Evolutionary conservation across 345 rosid species (phyloP), one percentile per base, ranked within the genome.

Genomic region (Hirschfeldia incana): DNA sequence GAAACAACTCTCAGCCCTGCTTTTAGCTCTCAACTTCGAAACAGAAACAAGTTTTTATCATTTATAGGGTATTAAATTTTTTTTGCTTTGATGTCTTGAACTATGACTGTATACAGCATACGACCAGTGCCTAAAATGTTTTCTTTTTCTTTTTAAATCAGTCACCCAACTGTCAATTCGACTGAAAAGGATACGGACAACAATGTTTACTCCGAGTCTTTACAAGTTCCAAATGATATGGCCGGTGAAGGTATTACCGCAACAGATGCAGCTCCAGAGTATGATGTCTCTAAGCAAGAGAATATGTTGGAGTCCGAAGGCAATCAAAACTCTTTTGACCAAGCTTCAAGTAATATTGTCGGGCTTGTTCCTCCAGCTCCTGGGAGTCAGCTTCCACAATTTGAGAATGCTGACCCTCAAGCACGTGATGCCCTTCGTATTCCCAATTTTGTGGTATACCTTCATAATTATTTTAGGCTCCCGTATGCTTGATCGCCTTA

Each of bases 361-460:
- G 97, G 97, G 68, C 46, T 83, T 76, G 81, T 80, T 82, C 89
- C 93, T 75, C 88, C 97, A 71, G 78, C 88, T 75, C 65, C 86
- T 77, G 86, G 92, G 69, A 83, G 87, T 78, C 97, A 89, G 78
- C 79, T 84, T 79, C 85, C 88, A 67, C 80, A 89, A 53, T 85
- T 86, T 80, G 97, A 91, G 77, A 94, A 81, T 77, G 77, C 93
- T 4, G 97, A 94, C 74, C 86, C 93, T 80, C 97, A 91, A 85
- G 83, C 87, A 75, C 90, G 85, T 65, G 97, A 92, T 76, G 87
- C 75, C 72, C 78, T 94, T 81, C 96, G 83, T 79, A 84, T 94
- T 78, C 90, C 93, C 79, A 83, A 85, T 85, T 94, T 89, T 83
- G 85, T 90, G 12, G 98, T 94, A 85, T 85, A 93, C 32, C 72